These are phyloP conservation scores for Haematococcus sp. DNA, from an alignment of 139 green algal genomes.

Conservation along the genomic window DNA sequence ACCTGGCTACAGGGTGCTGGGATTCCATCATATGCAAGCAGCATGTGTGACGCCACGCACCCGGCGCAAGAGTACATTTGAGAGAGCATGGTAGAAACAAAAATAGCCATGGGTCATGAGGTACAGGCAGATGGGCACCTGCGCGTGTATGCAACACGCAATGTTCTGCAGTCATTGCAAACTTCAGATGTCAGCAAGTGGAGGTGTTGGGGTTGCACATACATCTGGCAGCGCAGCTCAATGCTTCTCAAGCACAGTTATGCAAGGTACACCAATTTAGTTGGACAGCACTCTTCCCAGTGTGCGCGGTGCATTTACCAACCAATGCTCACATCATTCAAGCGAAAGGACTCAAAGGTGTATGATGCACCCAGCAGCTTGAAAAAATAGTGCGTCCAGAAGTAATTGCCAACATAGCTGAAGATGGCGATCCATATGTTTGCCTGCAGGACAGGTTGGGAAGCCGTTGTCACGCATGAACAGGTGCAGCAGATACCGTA, in stretches of 20 bases:
- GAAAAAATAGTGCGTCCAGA: constrained; percentile 99
- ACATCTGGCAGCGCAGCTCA: background rate
- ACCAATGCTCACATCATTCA: constrained; percentile 71
- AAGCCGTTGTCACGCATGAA: too few relatives aligned
- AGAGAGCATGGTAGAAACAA: constrained; percentile 93
- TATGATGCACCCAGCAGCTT: constrained; percentile 87
- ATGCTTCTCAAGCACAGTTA: background rate
- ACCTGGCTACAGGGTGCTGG: too few relatives aligned
- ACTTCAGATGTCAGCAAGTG: too few relatives aligned
- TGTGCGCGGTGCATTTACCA: too few relatives aligned
- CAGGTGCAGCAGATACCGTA: too few relatives aligned
- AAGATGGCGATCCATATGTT: constrained; percentile 97
- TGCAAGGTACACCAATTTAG: too few relatives aligned
- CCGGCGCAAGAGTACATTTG: constrained; percentile 85
- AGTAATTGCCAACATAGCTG: constrained; percentile 98
- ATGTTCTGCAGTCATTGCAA: too few relatives aligned
- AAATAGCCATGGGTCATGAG: constrained; percentile 99
- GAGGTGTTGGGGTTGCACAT: too few relatives aligned
- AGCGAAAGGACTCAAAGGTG: constrained; percentile 79
- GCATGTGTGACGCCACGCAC: too few relatives aligned
- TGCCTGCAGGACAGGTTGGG: constrained; percentile 71
- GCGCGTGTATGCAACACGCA: constrained; percentile 16
- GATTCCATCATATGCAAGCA: too few relatives aligned
- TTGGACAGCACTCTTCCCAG: too few relatives aligned
- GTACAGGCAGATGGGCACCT: constrained; percentile 93